A percentile compares a stretch with the other conserved stretches of the same genome.
phyloP scores from a whole-genome alignment of 176 grass and related monocot species.

The Phoenix roebelenii region DNA sequence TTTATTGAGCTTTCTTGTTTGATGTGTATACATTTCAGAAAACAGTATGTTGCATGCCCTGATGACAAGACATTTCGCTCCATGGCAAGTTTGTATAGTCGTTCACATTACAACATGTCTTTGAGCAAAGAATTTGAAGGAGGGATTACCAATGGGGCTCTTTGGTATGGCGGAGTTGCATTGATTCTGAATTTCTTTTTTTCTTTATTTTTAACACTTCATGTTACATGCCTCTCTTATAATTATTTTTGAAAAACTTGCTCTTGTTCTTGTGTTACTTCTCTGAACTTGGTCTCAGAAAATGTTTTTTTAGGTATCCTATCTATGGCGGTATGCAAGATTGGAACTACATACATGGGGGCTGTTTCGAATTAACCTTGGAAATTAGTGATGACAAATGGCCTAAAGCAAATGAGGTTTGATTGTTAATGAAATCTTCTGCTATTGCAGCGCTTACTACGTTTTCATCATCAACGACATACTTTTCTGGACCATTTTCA shows the following conservation, averaged over 20 bases:
- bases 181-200: no score
- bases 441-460: background rate
- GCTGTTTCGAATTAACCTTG: conserved; percentile 94
- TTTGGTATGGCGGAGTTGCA: conserved; percentile 42
- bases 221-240: background rate
- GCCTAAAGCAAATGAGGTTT: conserved; percentile 82
- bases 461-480: no score
- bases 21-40: conserved; percentile 37
- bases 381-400: conserved; percentile 93
- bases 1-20: no score
- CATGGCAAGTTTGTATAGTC: conserved; percentile 87
- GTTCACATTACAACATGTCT: conserved; percentile 89
- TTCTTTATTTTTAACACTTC: no score
- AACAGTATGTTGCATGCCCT: conserved; percentile 70
- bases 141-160: conserved; percentile 87
- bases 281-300: no score
- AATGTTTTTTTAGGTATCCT: conserved; percentile 54
- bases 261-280: conserved; percentile 15
- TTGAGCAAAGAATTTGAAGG: conserved; percentile 88
- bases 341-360: conserved; percentile 97
- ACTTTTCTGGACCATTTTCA: no score
- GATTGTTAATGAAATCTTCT: conserved; percentile 13
- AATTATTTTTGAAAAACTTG: background rate
- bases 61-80: conserved; percentile 77
- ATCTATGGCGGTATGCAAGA: conserved; percentile 99